Conservation (phyloP, 257 asterid species). For the Cinchona pubescens region DNA sequence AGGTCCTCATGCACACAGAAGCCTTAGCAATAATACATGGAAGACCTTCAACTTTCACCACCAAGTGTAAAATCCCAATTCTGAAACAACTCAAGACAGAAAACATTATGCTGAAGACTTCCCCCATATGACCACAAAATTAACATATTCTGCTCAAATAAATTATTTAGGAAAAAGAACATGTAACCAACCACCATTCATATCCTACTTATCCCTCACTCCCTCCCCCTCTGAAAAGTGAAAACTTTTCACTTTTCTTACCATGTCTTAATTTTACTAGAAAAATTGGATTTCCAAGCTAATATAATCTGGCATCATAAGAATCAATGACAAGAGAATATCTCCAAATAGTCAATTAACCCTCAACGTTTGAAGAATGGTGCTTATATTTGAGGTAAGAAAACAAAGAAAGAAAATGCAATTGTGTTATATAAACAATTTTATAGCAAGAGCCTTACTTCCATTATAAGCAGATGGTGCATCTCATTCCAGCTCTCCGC, state of each 20-base stretch:
- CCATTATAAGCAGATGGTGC: slow-evolving; percentile 99
- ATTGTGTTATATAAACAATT: slow-evolving; percentile 10
- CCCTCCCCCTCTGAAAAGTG: background rate
- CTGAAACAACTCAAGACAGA: background rate
- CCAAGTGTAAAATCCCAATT: background rate
- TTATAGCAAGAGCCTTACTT: slow-evolving; percentile 46
- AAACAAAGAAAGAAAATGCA: background rate
- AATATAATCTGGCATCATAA: background rate
- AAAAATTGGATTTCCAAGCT: background rate
- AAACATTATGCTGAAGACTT: background rate
- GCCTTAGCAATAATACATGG: background rate
- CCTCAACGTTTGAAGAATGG: background rate
- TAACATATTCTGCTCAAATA: too few relatives aligned
- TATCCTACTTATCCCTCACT: background rate
- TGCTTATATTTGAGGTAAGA: background rate
- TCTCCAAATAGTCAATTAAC: background rate
- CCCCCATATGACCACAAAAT: background rate
- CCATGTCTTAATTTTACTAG: background rate
- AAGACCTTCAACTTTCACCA: background rate
- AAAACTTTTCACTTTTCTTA: background rate
- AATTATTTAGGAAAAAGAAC: too few relatives aligned
- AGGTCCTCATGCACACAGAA: background rate
- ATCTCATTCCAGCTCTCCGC: slow-evolving; percentile 99
- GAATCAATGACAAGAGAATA: background rate
- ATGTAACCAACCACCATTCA: too few relatives aligned